Evolutionary conservation across 495 filamentous ascomycete species (phyloP).

Genomic region (Terfezia boudieri): DNA sequence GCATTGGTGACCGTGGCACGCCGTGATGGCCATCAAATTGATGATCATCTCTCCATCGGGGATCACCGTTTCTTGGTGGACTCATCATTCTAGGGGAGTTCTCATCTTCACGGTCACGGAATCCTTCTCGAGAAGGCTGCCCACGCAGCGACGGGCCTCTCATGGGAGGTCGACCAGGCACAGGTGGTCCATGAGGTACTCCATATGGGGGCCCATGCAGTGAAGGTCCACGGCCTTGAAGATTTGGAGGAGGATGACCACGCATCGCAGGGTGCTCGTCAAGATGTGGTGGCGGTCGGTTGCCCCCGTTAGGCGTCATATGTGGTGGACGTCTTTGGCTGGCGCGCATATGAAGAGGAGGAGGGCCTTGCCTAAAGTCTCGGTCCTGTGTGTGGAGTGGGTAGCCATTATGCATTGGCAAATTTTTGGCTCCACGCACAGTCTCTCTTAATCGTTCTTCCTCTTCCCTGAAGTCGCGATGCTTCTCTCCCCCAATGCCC

Average conservation of each 20-base stretch:
- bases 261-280: not conserved
- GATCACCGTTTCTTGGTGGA: not conserved
- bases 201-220: no score
- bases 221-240: not conserved
- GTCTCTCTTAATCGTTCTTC: constrained; percentile 13
- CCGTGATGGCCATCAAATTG: not conserved
- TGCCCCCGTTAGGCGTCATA: not conserved
- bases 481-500: not conserved
- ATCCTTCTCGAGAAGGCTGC: not conserved
- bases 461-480: constrained; percentile 1
- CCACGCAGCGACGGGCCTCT: not conserved
- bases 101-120: not conserved
- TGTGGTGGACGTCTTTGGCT: not conserved
- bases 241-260: not conserved
- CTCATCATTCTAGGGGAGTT: not conserved
- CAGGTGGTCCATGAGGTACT: not conserved
- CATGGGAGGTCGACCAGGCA: not conserved
- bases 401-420: not conserved
- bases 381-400: not conserved
- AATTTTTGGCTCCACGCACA: constrained; percentile 14
- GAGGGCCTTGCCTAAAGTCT: not conserved
- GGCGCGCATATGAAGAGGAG: not conserved
- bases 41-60: not conserved
- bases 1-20: not conserved
- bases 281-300: not conserved